Percentiles rank a stretch among this genome's conserved stretches.
These are phyloP conservation scores for Rhexocercosporidium sp. DNA, from an alignment of 2,329 filamentous ascomycete species.

Conservation along the genomic window DNA sequence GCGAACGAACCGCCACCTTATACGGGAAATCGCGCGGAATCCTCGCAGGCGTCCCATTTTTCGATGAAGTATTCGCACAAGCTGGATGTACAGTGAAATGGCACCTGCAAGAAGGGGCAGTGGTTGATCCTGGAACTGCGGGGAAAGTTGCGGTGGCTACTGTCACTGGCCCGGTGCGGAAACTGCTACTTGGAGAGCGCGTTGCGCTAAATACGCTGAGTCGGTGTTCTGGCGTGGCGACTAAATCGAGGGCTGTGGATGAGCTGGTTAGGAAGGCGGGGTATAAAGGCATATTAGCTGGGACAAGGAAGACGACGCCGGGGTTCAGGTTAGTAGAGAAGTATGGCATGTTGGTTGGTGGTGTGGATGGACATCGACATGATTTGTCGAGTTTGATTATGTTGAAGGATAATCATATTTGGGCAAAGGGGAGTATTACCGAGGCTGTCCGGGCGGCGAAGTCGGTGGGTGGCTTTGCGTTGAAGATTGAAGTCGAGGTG, in stretches of 20 bases:
- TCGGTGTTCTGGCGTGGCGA: slow-evolving; percentile 89
- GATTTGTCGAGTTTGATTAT: slow-evolving; percentile 96
- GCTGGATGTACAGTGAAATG: slow-evolving; percentile 91
- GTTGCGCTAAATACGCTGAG: slow-evolving; percentile 91
- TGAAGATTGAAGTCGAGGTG: slow-evolving; percentile 97
- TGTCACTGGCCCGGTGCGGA: slow-evolving; percentile 81
- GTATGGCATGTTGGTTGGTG: slow-evolving; percentile 95
- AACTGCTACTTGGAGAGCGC: slow-evolving; percentile 82
- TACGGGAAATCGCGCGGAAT: slow-evolving; percentile 77
- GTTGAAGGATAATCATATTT: slow-evolving; percentile 99
- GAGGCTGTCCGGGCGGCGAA: slow-evolving; percentile 85
- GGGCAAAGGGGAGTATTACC: slow-evolving; percentile 85
- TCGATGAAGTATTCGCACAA: slow-evolving; percentile 90
- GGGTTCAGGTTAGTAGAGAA: slow-evolving; percentile 96
- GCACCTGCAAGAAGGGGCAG: slow-evolving; percentile 77
- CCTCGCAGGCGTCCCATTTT: slow-evolving; percentile 91
- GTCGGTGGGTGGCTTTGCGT: slow-evolving; percentile 81
- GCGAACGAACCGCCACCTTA: slow-evolving; percentile 65
- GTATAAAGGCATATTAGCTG: slow-evolving; percentile 84
- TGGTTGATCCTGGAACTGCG: slow-evolving; percentile 61
- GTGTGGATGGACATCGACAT: slow-evolving; percentile 89
- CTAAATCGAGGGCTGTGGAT: slow-evolving; percentile 63
- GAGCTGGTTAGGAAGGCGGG: slow-evolving; percentile 65
- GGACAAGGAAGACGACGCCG: slow-evolving; percentile 95
- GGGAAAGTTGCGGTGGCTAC: slow-evolving; percentile 72